Evolutionary conservation across 257 asterid species (phyloP), one percentile per base, ranked within the genome.

Genomic region (Jacaranda mimosifolia): DNA sequence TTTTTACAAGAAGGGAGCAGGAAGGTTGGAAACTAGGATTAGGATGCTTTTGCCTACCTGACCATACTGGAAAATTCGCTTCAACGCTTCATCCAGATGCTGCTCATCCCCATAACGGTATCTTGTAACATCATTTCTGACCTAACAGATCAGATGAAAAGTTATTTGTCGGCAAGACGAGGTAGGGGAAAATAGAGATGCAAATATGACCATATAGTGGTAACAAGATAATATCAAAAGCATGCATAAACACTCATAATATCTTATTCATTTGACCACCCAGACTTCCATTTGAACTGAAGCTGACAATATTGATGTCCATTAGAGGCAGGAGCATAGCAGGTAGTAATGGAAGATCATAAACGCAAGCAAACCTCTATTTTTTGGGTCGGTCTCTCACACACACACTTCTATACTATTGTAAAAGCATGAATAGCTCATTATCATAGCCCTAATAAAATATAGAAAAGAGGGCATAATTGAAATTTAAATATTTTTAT

Each of bases 61-160:
- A 7, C 99, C 97, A 70, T 91, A 96, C 74, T 96, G 97, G 83
- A 96, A 96, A 76, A 96, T 96, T 73, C 99, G 85, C 85, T 93
- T 96, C 80, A 93, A 79, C 68, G 99, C 98, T 85, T 96, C 99
- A 1, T 96, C 99, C 71, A 93, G 84, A 89, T 93, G 99, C 57
- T 96, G 99, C 81, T 96, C 99, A 51, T 96, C 99, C 62, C 99
- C 99, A 70, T 93, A 96, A 68, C 98, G 97, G 60, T 91, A 96
- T 77, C 99, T 89, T 60, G 86, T 96, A 64, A 96, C 99, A 85
- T 96, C 99, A 79, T 63, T 91, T 81, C 97, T 96, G 77, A 96
- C 99, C 99, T 96, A 87, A 80, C 81, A 83, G 63, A 70, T 55
- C 83, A 45, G 77, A 60, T 15, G 69, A 66, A 69, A 74, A 39